These are phyloP conservation scores for Apiotrichum veenhuisii DNA, from an alignment of 1,284 basidiomycete species.

Conservation along the genomic window DNA sequence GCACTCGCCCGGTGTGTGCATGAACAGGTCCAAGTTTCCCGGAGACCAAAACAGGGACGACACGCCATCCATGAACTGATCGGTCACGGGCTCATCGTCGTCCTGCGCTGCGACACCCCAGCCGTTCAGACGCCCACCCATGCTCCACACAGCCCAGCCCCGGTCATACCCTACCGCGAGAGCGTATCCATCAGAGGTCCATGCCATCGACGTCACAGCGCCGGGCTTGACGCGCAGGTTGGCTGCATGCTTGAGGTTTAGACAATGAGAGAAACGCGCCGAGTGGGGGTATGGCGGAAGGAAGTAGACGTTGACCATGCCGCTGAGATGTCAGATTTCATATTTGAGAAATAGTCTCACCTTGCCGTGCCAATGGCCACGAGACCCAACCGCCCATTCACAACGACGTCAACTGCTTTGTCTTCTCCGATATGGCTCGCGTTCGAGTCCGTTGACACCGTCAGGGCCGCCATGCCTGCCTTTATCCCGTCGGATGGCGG, in stretches of 20 bases:
- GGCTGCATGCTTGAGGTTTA: conserved; percentile 36
- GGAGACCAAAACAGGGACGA: conserved; percentile 71
- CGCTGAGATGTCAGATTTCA: conserved; percentile 36
- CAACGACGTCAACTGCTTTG: conserved; percentile 60
- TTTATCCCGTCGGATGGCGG: conserved; percentile 5
- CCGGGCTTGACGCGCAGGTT: conserved; percentile 56
- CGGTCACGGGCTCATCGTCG: conserved; percentile 52
- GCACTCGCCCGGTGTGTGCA: conserved; percentile 51
- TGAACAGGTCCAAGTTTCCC: conserved; percentile 80
- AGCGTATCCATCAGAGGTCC: conserved; percentile 93
- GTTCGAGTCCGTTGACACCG: not conserved
- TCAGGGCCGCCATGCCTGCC: conserved; percentile 7
- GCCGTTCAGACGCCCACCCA: conserved; percentile 71
- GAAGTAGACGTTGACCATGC: conserved; percentile 57
- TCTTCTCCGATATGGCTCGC: conserved; percentile 37
- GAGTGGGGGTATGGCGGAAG: conserved; percentile 28
- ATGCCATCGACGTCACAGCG: conserved; percentile 70
- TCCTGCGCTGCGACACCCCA: conserved; percentile 60
- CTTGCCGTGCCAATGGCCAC: conserved; percentile 70
- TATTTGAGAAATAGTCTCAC: not conserved
- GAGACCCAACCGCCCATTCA: conserved; percentile 81
- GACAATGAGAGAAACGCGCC: conserved; percentile 29
- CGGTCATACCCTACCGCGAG: conserved; percentile 90
- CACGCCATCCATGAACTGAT: conserved; percentile 76
- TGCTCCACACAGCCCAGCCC: conserved; percentile 89